Base-by-base conservation (phyloP, 345 rosid genomes). In the Murraya paniculata region DNA sequence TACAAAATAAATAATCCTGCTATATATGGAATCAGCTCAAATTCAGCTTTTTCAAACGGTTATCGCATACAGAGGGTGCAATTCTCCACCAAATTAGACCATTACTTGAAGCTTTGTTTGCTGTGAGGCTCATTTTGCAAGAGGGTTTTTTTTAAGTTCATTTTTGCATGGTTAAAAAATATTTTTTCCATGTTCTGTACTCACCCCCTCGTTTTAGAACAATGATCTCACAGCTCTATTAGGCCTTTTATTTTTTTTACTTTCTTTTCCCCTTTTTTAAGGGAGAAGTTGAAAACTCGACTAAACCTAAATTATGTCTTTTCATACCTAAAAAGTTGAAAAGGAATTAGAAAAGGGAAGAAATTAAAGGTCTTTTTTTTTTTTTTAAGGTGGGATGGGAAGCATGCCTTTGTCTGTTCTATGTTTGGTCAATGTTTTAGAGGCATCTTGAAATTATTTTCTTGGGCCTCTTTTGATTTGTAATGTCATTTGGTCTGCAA, bases 51-150 rank as follows among this genome's bases (percentile, higher is more conserved):
- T 72, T 27, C 9, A 58, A 71, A 35, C 35, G 18, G 2, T 39
- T 62, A 53, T 48, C 70, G 74, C 71, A 65, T 57, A 56, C 67
- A 62, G 78, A 82, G 85, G 84, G 82, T 73, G 58, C 22, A 56
- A 61, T 69, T 76, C 62, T 79, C 77, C 77, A 67, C 82, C 81
- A 74, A 36, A 38, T 65, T 72, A 73, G 81, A 86, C 78, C 88
- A 79, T 7, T 5, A 64, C 55, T 56, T 68, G 50, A 77, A 80
- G 81, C 82, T 68, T 68, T 80, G 78, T 83, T 82, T 82, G 86
- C 90, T 77, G 88, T 64, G 81, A 80, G 88, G 35, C 65, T 66
- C 72, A 78, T 81, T 86, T 84, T 86, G 81, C 89, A 77, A 85
- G 89, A 62, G 31, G 87, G 88, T 72, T 64, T 66, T 67, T 14